phyloP scores from a whole-genome alignment of 768 basidiomycete species.

The Naematelia aurantialba region DNA sequence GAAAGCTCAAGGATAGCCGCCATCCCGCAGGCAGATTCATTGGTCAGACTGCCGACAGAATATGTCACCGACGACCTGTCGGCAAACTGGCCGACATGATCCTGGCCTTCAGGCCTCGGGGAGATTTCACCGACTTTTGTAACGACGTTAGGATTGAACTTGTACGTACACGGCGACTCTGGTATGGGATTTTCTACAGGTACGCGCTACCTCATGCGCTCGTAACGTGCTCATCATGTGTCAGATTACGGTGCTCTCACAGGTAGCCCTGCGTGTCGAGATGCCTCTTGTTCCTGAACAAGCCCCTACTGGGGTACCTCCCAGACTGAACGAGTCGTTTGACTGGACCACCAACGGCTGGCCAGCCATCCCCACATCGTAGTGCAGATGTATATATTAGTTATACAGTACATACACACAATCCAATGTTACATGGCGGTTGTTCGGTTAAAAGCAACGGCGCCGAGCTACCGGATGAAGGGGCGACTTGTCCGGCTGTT shows the following conservation, averaged over 20 bases:
- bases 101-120: too few species aligned
- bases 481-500: neutral
- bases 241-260: conserved; percentile 3
- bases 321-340: neutral
- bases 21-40: too few species aligned
- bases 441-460: neutral
- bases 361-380: neutral
- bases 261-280: neutral
- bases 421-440: neutral
- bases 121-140: neutral
- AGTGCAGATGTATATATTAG: neutral
- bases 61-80: too few species aligned
- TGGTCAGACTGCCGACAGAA: too few species aligned
- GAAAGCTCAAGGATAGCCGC: too few species aligned
- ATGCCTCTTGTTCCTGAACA: neutral
- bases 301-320: neutral
- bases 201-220: neutral
- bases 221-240: neutral
- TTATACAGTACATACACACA: neutral
- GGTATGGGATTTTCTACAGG: conserved; percentile 6
- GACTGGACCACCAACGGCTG: neutral
- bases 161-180: neutral
- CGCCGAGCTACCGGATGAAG: too few species aligned
- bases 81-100: too few species aligned
- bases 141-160: neutral